Evolutionary conservation across 2,329 filamentous ascomycete species (phyloP), one percentile per base, ranked within the genome.

Genomic region (Aspergillus sp.): DNA sequence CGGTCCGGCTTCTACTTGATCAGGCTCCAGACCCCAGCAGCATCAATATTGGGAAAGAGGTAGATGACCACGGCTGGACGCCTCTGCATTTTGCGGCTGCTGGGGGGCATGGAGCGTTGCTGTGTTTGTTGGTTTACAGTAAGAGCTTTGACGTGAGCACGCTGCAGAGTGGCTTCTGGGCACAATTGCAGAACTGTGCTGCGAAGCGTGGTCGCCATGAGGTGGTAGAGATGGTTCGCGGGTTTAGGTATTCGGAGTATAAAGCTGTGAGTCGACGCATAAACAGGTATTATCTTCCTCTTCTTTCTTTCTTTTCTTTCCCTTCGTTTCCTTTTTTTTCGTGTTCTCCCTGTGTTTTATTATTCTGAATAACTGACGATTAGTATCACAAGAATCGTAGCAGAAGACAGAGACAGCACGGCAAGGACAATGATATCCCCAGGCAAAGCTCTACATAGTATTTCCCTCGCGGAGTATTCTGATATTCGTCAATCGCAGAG

Each of bases 201-300:
- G 45, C 45, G 8, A 30, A 28, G 12, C 39, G 45, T n/a, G 45
- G 45, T 10, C 45, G 42, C 29, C 45, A 46, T 32, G 32, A 32
- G 5, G 19, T 46, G 40, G 45, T 46, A 9, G 45, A 46, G 32
- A 26, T 46, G n/a, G 12, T 46, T 26, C 39, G 45, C 4, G 19
- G 36, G 4, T 27, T 42, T 28, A 29, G 45, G 7, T 33, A 33
- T 4, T 33, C 30, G 19, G 19, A 19, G 19, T 19, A 19, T 19
- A 19, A 19, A 19, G 19, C 19, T 19, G 19, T 19, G 19, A 19
- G 19, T 19, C 19, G 19, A 19, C 19, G 19, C 19, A 19, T 19
- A 19, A 19, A 19, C 19, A 19, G 19, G 19, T 19, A 19, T 19
- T 19, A 19, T 19, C 19, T 19, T 19, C 19, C 19, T 19, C 19